A percentile compares a stretch with the other conserved stretches of the same genome.
Conservation (phyloP, 495 filamentous ascomycete species). For the Podospora fimiseda region DNA sequence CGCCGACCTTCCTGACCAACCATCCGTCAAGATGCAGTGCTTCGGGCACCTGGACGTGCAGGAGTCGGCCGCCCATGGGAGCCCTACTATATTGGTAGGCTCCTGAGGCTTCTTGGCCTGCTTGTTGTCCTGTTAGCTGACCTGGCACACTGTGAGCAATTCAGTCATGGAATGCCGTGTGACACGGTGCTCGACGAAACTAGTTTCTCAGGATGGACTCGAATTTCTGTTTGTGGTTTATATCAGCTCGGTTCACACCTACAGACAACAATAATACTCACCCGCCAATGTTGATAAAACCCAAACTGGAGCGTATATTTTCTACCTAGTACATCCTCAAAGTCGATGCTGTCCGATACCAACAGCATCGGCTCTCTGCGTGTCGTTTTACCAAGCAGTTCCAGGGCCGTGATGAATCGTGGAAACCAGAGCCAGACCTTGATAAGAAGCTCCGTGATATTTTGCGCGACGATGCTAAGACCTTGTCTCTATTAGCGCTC, state of each 20-base stretch:
- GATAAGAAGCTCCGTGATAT: not conserved
- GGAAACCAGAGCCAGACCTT: not conserved
- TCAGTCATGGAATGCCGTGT: too few species aligned
- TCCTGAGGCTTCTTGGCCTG: too few species aligned
- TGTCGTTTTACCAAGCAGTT: not conserved
- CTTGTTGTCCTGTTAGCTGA: too few species aligned
- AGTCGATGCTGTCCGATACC: not conserved
- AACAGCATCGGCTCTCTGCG: not conserved
- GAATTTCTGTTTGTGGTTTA: not conserved
- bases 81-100: too few species aligned
- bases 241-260: too few species aligned
- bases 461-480: not conserved
- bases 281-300: not conserved
- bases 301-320: not conserved
- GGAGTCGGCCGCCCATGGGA: too few species aligned
- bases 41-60: too few species aligned
- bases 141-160: too few species aligned
- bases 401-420: not conserved
- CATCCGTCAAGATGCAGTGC: too few species aligned
- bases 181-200: too few species aligned
- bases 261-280: not conserved
- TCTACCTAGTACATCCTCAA: not conserved
- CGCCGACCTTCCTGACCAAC: too few species aligned
- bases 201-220: not conserved
- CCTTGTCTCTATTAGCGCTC: not conserved